phyloP scores from a whole-genome alignment of 768 basidiomycete genomes.

The Boletus pseudopeckii region DNA sequence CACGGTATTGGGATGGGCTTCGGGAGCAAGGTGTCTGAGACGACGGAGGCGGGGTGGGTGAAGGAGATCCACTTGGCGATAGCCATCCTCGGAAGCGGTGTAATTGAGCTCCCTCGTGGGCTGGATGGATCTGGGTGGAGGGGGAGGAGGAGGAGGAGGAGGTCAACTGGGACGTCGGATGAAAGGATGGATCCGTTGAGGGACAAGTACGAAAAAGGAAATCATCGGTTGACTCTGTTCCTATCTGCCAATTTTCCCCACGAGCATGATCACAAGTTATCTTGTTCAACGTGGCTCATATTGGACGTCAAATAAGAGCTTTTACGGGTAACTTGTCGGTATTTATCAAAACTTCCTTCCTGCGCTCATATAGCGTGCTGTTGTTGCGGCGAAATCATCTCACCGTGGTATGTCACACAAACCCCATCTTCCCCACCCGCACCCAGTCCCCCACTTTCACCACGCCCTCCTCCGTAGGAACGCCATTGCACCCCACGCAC shows the following conservation, averaged over 20 bases:
- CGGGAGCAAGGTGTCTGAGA: conserved; percentile 26
- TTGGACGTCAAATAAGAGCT: no score
- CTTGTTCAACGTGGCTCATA: neutral
- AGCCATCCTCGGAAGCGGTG: conserved; percentile 23
- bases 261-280: no score
- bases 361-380: neutral
- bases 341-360: neutral
- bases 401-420: conserved; percentile 16
- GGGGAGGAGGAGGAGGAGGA: neutral
- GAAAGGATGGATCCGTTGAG: conserved; percentile 11
- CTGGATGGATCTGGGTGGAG: neutral
- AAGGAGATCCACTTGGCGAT: conserved; percentile 42
- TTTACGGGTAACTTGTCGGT: neutral
- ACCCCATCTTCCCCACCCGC: conserved; percentile 42
- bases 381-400: neutral
- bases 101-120: neutral
- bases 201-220: neutral
- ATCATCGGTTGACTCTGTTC: neutral
- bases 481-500: conserved; percentile 67
- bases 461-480: conserved; percentile 47
- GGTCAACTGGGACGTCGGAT: neutral
- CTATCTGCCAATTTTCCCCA: no score
- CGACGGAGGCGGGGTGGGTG: conserved; percentile 21
- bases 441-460: conserved; percentile 63
- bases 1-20: conserved; percentile 40